phyloP scores from a whole-genome alignment of 371 early-diverging fungal genomes.

The Mortierella sp. region DNA sequence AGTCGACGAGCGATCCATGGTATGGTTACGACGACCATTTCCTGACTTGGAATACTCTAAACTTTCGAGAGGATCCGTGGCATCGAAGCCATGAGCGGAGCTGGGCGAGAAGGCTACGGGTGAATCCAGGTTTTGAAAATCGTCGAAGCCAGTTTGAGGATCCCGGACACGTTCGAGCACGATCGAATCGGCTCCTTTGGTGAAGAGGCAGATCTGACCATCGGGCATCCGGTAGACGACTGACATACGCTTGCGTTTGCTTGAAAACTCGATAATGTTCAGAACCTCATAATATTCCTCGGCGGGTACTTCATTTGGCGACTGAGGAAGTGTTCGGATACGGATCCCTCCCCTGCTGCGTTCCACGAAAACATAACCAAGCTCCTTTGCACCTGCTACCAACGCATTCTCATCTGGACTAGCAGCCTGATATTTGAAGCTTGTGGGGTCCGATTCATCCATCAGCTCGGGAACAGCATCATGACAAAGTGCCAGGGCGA shows the following conservation, averaged over 20 bases:
- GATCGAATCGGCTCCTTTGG: conserved; percentile 86
- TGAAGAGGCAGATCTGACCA: conserved; percentile 69
- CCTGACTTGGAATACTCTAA: conserved; percentile 36
- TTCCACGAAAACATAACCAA: conserved; percentile 84
- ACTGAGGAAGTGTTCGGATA: conserved; percentile 30
- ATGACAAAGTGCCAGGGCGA: conserved; percentile 92
- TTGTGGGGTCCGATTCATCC: conserved; percentile 58
- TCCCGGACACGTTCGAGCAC: conserved; percentile 65
- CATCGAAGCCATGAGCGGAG: conserved; percentile 33
- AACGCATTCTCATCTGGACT: conserved; percentile 97
- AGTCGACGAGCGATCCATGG: conserved; percentile 17
- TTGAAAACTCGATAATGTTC: conserved; percentile 75
- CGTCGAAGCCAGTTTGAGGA: conserved; percentile 35
- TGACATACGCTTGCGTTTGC: conserved; percentile 80
- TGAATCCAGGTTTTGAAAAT: conserved; percentile 33
- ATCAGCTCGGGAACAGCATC: conserved; percentile 82
- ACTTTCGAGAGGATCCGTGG: conserved; percentile 35
- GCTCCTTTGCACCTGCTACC: conserved; percentile 85
- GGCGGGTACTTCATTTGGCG: conserved; percentile 5
- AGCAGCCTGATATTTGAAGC: conserved; percentile 84
- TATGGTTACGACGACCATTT: conserved; percentile 17
- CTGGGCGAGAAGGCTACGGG: conserved; percentile 33
- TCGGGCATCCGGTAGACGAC: conserved; percentile 66
- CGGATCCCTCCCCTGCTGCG: conserved; percentile 64
- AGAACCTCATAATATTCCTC: conserved; percentile 62